Base-by-base conservation (phyloP, 805 yeast species). In the Candida sakaeoensis region DNA sequence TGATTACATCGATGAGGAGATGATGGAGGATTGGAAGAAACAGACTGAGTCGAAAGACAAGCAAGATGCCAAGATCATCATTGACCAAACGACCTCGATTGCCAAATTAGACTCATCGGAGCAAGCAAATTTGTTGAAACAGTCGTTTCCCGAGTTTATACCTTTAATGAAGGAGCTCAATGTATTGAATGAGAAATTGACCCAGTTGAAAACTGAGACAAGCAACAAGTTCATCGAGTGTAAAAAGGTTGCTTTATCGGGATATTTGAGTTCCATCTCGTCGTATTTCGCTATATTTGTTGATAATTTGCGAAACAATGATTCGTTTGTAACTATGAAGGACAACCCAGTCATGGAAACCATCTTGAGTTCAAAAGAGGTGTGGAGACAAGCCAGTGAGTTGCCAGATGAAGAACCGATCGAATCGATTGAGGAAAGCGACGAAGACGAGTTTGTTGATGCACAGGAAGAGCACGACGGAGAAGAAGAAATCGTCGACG, bases 301-400 rank as follows among this genome's bases (percentile, higher is more conserved):
- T 13, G 79, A 79, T 27, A 73, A 77, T 33, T 54, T 82, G 28
- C 61, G 66, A 32, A 66, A 67, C 16, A 81, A 77, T 19, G 83
- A 79, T 37, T 67, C 72, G 3, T 75, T 80, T 45, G 39, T 52
- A 9, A 57, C 69, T 24, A 80, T 90, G 83, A 88, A 87, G 51
- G 95, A 87, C 41, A 91, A 85, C 49, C 85, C 91, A 2, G 82
- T 91, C 2, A 91, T 93, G 96, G 89, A 86, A 53, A 76, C 84
- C 21, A 81, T 91, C 24, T 65, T 91, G 39, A 80, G 84, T 39
- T 73, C 93, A 2, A 75, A 95, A 49, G 96, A 91, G 54, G 73
- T 86, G 13, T 90, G 96, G 96, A 77, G 93, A 55, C 90, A 85
- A 52, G 95, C 95, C 4, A 70, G 64, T 34, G 77, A 68, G 45